These are phyloP conservation scores for Oropetium thomaeum DNA, from an alignment of 176 grass and related monocot species.

Conservation along the genomic window DNA sequence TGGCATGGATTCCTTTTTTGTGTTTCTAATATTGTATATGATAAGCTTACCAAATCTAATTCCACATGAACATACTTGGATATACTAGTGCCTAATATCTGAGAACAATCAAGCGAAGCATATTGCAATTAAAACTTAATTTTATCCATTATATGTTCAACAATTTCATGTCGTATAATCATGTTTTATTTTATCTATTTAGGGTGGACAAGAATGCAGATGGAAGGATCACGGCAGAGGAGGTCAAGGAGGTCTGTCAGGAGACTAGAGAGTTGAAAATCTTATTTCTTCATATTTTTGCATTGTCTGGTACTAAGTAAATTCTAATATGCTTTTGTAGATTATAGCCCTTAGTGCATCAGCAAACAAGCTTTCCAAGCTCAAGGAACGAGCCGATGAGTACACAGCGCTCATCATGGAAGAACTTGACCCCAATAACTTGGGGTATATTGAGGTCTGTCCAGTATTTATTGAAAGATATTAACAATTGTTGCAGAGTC, in stretches of 20 bases:
- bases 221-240: constrained; percentile 70
- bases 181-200: constrained; percentile 4
- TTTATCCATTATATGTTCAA: not conserved
- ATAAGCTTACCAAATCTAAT: not conserved
- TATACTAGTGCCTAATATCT: not conserved
- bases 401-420: constrained; percentile 88
- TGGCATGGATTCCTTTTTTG: constrained; percentile 3
- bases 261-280: not conserved
- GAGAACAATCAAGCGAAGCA: not conserved
- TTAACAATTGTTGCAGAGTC: not conserved
- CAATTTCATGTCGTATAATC: constrained; percentile 4
- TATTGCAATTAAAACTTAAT: not conserved
- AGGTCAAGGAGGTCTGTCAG: constrained; percentile 78
- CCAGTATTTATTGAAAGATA: not conserved
- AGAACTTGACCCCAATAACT: constrained; percentile 69
- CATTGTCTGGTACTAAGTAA: not conserved
- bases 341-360: constrained; percentile 88
- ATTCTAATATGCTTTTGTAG: constrained; percentile 34
- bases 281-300: not conserved
- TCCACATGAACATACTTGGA: not conserved
- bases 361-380: constrained; percentile 89
- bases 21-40: not conserved
- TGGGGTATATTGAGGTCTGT: constrained; percentile 81
- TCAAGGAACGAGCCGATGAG: constrained; percentile 80
- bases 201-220: constrained; percentile 95